Percentiles rank a stretch among this genome's conserved stretches.
phyloP scores from a whole-genome alignment of 1,139 yeast species.

The Yamadazyma trypodendri region DNA sequence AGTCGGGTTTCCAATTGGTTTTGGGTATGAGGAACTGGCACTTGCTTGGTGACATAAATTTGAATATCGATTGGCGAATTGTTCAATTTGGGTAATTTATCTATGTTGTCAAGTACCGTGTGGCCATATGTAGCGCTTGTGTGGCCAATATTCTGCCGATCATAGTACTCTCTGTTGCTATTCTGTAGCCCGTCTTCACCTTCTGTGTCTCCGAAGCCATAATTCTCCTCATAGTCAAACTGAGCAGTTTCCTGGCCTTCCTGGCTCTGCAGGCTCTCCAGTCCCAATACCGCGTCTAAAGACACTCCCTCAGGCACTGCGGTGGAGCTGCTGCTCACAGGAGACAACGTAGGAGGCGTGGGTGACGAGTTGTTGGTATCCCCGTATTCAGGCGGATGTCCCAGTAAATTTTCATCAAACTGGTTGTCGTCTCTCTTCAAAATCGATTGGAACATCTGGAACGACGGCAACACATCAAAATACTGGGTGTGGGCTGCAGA shows the following conservation, averaged over 20 bases:
- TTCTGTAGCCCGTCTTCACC: slow-evolving; percentile 14
- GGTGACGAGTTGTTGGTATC: slow-evolving; percentile 31
- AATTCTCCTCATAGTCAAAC: slow-evolving; percentile 21
- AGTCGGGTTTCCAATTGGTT: slow-evolving; percentile 43
- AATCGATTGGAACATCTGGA: slow-evolving; percentile 60
- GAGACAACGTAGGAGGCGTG: slow-evolving; percentile 23
- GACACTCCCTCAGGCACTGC: background rate
- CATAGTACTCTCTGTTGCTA: slow-evolving; percentile 7
- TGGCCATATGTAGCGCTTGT: slow-evolving; percentile 32
- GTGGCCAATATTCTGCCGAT: slow-evolving; percentile 6
- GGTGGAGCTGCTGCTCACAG: slow-evolving; percentile 8
- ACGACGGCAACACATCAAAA: slow-evolving; percentile 60
- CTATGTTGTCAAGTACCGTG: slow-evolving; percentile 47
- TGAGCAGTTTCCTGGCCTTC: too few species aligned
- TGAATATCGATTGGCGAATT: slow-evolving; percentile 44
- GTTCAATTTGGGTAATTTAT: slow-evolving; percentile 33
- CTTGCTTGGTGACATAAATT: slow-evolving; percentile 41
- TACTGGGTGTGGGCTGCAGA: slow-evolving; percentile 42
- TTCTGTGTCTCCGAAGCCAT: slow-evolving; percentile 24
- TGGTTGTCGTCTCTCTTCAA: slow-evolving; percentile 48
- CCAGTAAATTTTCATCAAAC: slow-evolving; percentile 37
- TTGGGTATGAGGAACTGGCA: slow-evolving; percentile 35
- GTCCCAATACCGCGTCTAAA: slow-evolving; percentile 18
- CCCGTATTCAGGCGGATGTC: slow-evolving; percentile 42
- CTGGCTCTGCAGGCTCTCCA: slow-evolving; percentile 8